A percentile compares a stretch with the other conserved stretches of the same genome.
These are phyloP conservation scores for Ophiostoma himal-ulmi DNA, from an alignment of 2,329 filamentous ascomycete species.

Conservation along the genomic window DNA sequence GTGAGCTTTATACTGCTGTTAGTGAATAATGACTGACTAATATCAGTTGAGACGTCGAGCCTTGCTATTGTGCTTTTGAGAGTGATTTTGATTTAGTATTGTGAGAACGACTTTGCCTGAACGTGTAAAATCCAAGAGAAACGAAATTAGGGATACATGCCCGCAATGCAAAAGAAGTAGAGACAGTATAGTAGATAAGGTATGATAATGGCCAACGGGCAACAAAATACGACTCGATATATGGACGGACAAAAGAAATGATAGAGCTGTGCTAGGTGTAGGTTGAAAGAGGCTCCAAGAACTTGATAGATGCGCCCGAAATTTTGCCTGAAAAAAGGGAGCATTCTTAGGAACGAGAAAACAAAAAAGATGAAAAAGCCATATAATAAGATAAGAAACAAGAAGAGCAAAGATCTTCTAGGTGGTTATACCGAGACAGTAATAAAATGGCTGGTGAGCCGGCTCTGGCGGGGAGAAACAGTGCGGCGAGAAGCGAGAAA, in stretches of 20 bases:
- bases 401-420: too few relatives aligned
- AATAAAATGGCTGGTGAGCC: not conserved
- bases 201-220: not conserved
- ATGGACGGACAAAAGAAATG: constrained; percentile 10
- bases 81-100: not conserved
- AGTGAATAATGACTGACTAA: not conserved
- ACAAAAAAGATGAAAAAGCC: not conserved
- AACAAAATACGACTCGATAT: constrained; percentile 7
- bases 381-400: not conserved
- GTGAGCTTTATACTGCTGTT: not conserved
- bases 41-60: not conserved
- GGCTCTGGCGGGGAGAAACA: not conserved
- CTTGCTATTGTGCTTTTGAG: not conserved
- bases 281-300: not conserved
- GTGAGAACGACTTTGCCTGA: not conserved
- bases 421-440: not conserved
- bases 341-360: not conserved
- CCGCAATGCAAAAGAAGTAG: not conserved
- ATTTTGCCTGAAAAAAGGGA: constrained; percentile 1
- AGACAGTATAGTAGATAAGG: constrained; percentile 2
- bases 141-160: not conserved
- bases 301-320: not conserved
- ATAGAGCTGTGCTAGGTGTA: not conserved
- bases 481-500: not conserved
- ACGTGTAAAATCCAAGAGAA: not conserved